A percentile compares a stretch with the other conserved stretches of the same genome.
These are phyloP conservation scores for Auricularia heimuer DNA, from an alignment of 768 basidiomycete genomes.

Conservation along the genomic window DNA sequence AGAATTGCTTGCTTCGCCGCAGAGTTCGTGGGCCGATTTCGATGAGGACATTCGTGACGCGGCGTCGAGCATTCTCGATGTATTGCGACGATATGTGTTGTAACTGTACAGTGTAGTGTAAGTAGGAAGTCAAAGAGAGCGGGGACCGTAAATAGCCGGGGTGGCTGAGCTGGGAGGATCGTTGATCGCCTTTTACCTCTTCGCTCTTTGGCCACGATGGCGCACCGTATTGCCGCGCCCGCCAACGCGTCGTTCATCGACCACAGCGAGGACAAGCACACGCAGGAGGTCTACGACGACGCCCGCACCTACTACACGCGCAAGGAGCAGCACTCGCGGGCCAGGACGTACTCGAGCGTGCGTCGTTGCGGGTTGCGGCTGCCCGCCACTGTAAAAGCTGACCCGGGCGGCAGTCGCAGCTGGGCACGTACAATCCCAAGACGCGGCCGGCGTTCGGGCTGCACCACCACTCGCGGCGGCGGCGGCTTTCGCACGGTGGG, in stretches of 20 bases:
- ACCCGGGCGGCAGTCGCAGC: conserved; percentile 41
- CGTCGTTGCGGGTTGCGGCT: conserved; percentile 19
- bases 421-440: conserved; percentile 65
- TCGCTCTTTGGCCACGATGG: not conserved
- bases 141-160: too few species aligned
- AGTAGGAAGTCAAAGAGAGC: too few species aligned
- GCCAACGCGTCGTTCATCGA: conserved; percentile 23
- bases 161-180: not conserved
- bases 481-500: conserved; percentile 74
- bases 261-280: conserved; percentile 28
- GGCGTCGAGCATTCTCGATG: not conserved
- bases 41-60: not conserved
- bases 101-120: too few species aligned
- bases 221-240: not conserved
- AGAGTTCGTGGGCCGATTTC: not conserved
- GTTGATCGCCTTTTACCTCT: not conserved
- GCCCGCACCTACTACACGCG: conserved; percentile 78
- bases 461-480: conserved; percentile 59
- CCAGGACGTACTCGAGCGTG: conserved; percentile 83
- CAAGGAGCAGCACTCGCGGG: conserved; percentile 66
- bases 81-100: not conserved
- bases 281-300: conserved; percentile 47
- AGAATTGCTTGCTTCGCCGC: not conserved
- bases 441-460: conserved; percentile 65
- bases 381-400: conserved; percentile 1